Evolutionary conservation across 768 basidiomycete genomes (phyloP).

Genomic region (Pulveroboletus sp.): DNA sequence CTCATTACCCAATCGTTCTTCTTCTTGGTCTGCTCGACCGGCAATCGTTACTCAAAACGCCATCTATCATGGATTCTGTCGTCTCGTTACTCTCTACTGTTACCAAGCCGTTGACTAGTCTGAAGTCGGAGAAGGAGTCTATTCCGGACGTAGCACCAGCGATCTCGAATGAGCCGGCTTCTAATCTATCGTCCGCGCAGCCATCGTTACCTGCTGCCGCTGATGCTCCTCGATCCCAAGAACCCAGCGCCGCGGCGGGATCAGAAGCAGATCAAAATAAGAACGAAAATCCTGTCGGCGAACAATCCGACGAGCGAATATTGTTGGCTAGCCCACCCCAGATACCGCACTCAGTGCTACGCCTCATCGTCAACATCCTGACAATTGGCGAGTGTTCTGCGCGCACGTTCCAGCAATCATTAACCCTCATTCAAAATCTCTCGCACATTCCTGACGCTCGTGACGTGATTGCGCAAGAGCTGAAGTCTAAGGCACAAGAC

Average conservation of each 20-base stretch:
- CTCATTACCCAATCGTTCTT: slow-evolving; percentile 89
- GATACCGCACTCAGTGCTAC: slow-evolving; percentile 80
- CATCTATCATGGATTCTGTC: slow-evolving; percentile 90
- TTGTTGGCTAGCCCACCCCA: slow-evolving; percentile 74
- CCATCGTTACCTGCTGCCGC: slow-evolving; percentile 1
- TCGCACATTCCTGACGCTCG: slow-evolving; percentile 86
- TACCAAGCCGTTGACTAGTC: slow-evolving; percentile 72
- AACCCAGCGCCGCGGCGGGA: slow-evolving; percentile 12
- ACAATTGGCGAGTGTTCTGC: slow-evolving; percentile 97
- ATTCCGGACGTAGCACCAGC: slow-evolving; percentile 19
- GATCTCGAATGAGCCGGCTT: slow-evolving; percentile 13
- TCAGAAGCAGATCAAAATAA: slow-evolving; percentile 21
- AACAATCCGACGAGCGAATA: slow-evolving; percentile 38
- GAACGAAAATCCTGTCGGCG: slow-evolving; percentile 16
- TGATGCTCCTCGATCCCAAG: slow-evolving; percentile 14
- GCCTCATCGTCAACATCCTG: slow-evolving; percentile 93
- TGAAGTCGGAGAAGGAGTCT: slow-evolving; percentile 50
- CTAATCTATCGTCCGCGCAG: slow-evolving; percentile 1
- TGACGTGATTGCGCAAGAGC: slow-evolving; percentile 85
- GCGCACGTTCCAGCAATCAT: slow-evolving; percentile 92
- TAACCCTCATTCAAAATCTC: slow-evolving; percentile 89
- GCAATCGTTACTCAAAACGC: slow-evolving; percentile 79
- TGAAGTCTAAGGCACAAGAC: slow-evolving; percentile 82
- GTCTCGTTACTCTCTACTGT: slow-evolving; percentile 85
- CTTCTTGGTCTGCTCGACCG: slow-evolving; percentile 87